These are phyloP conservation scores for Agrostemma githago DNA, from an alignment of 148 eudicot genomes.

Conservation along the genomic window DNA sequence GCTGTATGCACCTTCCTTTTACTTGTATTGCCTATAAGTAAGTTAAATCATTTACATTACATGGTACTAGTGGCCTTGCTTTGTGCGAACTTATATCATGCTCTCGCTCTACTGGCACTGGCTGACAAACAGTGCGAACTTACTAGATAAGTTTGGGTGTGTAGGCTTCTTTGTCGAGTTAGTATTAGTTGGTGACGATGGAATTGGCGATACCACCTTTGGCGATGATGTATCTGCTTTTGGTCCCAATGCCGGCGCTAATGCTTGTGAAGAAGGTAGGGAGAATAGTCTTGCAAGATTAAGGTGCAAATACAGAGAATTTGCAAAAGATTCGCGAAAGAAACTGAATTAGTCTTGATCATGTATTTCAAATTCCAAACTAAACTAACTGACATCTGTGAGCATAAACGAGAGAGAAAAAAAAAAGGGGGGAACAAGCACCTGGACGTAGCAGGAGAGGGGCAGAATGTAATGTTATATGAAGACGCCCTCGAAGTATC, in stretches of 20 bases:
- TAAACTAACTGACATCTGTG: too few relatives aligned
- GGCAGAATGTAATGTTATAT: slow-evolving; percentile 18
- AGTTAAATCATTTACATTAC: neutral
- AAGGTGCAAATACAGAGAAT: too few relatives aligned
- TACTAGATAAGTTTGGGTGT: neutral
- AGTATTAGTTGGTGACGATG: neutral
- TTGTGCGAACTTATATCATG: too few relatives aligned
- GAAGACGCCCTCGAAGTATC: neutral
- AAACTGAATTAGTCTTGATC: too few relatives aligned
- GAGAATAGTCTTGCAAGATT: neutral
- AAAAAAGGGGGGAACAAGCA: neutral
- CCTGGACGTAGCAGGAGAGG: slow-evolving; percentile 12
- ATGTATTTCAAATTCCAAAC: too few relatives aligned
- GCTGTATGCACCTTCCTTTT: neutral
- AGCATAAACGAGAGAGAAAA: too few relatives aligned
- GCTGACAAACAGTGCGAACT: neutral
- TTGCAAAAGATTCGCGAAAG: too few relatives aligned
- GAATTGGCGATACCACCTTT: neutral
- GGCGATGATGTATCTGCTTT: neutral
- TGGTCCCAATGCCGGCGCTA: neutral
- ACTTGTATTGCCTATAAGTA: neutral
- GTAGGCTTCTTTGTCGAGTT: neutral
- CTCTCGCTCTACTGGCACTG: too few relatives aligned
- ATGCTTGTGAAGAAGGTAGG: neutral
- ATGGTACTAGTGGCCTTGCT: neutral